Conservation (phyloP, 768 basidiomycete species). For the Trametopsis cervina region DNA sequence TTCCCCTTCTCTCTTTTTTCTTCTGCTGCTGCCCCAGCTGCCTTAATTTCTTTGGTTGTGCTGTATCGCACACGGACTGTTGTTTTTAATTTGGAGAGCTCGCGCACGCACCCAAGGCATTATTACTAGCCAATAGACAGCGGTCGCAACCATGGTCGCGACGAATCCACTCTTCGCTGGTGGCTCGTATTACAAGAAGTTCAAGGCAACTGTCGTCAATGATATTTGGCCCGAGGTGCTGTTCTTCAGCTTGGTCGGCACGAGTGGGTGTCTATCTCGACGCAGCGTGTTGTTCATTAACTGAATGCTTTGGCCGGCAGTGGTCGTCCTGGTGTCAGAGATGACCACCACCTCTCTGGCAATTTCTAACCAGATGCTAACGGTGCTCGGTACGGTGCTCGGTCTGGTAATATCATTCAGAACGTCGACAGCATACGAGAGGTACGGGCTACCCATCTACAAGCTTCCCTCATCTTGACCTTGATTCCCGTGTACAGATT, state of each 20-base stretch:
- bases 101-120: too few relatives aligned
- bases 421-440: slow-evolving; percentile 64
- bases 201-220: slow-evolving; percentile 53
- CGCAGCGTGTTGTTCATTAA: not conserved
- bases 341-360: slow-evolving; percentile 41
- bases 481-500: slow-evolving; percentile 33
- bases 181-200: slow-evolving; percentile 41
- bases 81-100: too few relatives aligned
- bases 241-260: slow-evolving; percentile 55
- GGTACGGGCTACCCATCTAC: slow-evolving; percentile 25
- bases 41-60: too few relatives aligned
- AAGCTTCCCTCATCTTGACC: too few relatives aligned
- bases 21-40: too few relatives aligned
- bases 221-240: slow-evolving; percentile 60
- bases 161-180: slow-evolving; percentile 29
- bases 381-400: slow-evolving; percentile 69
- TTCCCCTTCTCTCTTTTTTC: too few relatives aligned
- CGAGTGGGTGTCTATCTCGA: slow-evolving; percentile 35
- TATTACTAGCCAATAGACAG: too few relatives aligned
- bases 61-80: too few relatives aligned
- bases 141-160: slow-evolving; percentile 13
- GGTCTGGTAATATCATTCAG: slow-evolving; percentile 68
- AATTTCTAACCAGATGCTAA: slow-evolving; percentile 49
- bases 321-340: slow-evolving; percentile 50
- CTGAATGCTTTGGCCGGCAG: too few relatives aligned